phyloP scores from a whole-genome alignment of 2,329 filamentous ascomycete genomes.

The Endoconidiophora laricicola region DNA sequence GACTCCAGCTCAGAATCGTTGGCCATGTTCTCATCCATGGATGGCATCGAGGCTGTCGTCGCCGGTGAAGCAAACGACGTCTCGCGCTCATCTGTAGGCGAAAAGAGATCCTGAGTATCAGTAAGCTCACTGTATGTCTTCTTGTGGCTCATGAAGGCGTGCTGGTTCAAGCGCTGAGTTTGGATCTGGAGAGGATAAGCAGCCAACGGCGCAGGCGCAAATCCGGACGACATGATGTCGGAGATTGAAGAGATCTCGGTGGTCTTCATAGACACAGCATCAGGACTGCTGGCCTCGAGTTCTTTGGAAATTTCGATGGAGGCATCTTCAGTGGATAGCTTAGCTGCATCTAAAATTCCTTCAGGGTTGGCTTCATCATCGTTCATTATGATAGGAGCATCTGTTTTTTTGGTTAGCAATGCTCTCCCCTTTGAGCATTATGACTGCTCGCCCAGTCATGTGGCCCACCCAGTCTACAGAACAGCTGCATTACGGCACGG shows the following conservation, averaged over 20 bases:
- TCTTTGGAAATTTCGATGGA: background rate
- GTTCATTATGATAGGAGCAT: background rate
- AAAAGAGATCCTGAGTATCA: slow-evolving; percentile 6
- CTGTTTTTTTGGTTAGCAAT: background rate
- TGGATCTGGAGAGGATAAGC: slow-evolving; percentile 3
- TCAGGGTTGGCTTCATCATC: background rate
- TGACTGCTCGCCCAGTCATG: background rate
- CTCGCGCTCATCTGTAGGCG: slow-evolving; percentile 7
- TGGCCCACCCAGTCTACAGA: no score
- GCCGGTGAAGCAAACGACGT: slow-evolving; percentile 12
- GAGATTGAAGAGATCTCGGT: slow-evolving; percentile 1
- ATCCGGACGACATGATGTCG: slow-evolving; percentile 1
- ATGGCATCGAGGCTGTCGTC: slow-evolving; percentile 8
- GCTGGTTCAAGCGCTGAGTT: background rate
- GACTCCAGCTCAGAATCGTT: slow-evolving; percentile 2
- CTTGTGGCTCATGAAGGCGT: slow-evolving; percentile 8
- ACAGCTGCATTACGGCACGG: no score
- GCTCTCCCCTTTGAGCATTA: background rate
- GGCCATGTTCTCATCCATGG: background rate
- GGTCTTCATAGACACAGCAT: background rate
- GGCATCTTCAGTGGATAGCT: no score
- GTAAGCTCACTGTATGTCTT: slow-evolving; percentile 10
- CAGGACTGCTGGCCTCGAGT: background rate
- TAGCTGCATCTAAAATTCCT: background rate
- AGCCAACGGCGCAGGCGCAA: background rate